A percentile compares a stretch with the other conserved stretches of the same genome.
Conservation (phyloP, 2,329 filamentous ascomycete genomes). For the Ilyonectria sp. region DNA sequence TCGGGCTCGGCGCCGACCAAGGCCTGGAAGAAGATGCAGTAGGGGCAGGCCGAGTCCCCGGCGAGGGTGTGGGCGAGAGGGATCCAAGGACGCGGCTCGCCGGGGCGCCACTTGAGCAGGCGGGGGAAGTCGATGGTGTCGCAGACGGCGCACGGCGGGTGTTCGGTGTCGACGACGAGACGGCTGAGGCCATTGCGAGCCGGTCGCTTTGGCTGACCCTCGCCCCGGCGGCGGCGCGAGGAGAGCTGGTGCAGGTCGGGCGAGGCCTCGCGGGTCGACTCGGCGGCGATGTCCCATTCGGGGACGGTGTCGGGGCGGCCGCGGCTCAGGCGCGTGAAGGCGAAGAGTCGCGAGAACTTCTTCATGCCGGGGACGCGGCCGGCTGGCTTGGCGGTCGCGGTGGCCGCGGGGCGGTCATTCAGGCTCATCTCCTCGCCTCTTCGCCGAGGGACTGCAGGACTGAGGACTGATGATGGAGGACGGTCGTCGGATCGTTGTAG, state of each 20-base stretch:
- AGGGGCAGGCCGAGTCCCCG: conserved; percentile 52
- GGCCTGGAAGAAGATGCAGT: conserved; percentile 57
- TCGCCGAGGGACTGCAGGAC: no score
- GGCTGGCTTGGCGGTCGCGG: conserved; percentile 38
- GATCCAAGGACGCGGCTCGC: conserved; percentile 55
- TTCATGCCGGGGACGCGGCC: conserved; percentile 49
- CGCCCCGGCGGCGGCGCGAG: conserved; percentile 45
- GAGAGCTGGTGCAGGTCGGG: conserved; percentile 55
- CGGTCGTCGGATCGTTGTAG: not conserved
- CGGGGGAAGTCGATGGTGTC: conserved; percentile 54
- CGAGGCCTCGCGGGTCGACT: conserved; percentile 44
- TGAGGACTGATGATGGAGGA: no score
- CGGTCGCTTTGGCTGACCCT: conserved; percentile 40
- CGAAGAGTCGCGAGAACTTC: conserved; percentile 56
- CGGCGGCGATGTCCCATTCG: conserved; percentile 39
- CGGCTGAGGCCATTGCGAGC: conserved; percentile 49
- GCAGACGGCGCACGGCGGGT: conserved; percentile 52
- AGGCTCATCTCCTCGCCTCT: conserved; percentile 44
- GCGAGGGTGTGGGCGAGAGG: conserved; percentile 52
- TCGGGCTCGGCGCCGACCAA: conserved; percentile 51
- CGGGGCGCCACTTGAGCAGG: conserved; percentile 55
- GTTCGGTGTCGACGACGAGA: conserved; percentile 48
- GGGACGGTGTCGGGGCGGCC: conserved; percentile 41
- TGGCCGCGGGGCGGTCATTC: conserved; percentile 45
- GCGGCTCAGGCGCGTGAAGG: conserved; percentile 51